A percentile compares a stretch with the other conserved stretches of the same genome.
These are phyloP conservation scores for Thymus mandschuricus DNA, from an alignment of 257 asterid species.

Conservation along the genomic window DNA sequence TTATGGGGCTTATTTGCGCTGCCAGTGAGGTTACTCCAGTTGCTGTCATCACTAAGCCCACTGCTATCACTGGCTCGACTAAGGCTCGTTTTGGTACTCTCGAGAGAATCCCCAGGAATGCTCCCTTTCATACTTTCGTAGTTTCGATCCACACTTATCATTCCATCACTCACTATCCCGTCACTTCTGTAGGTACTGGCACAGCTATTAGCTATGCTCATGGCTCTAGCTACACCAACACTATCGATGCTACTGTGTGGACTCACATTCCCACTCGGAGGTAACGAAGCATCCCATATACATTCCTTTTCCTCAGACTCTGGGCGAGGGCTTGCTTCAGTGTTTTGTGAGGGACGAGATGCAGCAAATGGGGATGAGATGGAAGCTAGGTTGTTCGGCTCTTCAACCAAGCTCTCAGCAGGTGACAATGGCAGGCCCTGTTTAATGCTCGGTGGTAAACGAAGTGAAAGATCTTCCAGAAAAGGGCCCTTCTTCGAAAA, in stretches of 20 bases:
- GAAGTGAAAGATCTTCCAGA: constrained; percentile 63
- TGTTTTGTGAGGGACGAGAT: constrained; percentile 42
- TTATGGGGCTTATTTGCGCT: constrained; percentile 77
- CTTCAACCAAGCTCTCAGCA: constrained; percentile 46
- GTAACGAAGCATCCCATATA: constrained; percentile 63
- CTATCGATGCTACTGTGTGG: constrained; percentile 63
- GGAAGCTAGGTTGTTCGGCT: constrained; percentile 39
- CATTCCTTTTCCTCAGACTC: constrained; percentile 59
- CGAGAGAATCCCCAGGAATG: constrained; percentile 55
- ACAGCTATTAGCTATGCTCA: constrained; percentile 57
- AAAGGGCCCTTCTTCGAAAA: constrained; percentile 63
- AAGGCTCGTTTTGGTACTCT: constrained; percentile 60
- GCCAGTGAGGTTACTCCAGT: constrained; percentile 65
- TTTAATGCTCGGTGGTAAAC: constrained; percentile 52
- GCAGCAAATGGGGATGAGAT: constrained; percentile 46
- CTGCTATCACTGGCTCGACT: constrained; percentile 68
- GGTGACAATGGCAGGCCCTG: constrained; percentile 44
- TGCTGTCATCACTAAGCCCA: constrained; percentile 70
- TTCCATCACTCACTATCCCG: constrained; percentile 55
- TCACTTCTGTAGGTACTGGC: constrained; percentile 59
- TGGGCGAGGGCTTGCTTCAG: constrained; percentile 43
- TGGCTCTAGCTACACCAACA: constrained; percentile 46
- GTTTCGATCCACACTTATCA: constrained; percentile 55
- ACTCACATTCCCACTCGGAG: constrained; percentile 64
- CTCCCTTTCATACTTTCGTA: constrained; percentile 51